phyloP scores from a whole-genome alignment of 805 yeast genomes.

The Yamadazyma takamatsuzukensis region DNA sequence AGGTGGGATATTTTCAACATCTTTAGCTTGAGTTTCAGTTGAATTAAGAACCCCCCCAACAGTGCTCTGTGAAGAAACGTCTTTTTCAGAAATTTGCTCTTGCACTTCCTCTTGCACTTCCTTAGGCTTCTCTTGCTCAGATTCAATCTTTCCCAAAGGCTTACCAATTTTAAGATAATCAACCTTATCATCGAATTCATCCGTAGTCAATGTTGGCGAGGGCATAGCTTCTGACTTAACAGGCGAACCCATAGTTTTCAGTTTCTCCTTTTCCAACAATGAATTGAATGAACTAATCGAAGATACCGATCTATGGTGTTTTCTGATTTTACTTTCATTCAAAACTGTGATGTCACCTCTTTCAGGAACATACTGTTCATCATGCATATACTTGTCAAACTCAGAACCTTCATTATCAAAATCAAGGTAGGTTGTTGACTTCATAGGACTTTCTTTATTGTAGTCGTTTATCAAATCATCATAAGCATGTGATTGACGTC shows the following conservation, averaged over 20 bases:
- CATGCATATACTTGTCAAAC: conserved; percentile 10
- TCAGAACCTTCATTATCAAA: conserved; percentile 2
- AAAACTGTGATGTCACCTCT: conserved; percentile 12
- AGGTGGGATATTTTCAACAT: too few relatives aligned
- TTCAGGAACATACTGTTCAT: conserved; percentile 12
- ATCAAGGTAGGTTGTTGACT: neutral
- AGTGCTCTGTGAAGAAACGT: neutral
- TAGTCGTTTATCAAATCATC: conserved; percentile 14
- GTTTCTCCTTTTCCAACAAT: neutral
- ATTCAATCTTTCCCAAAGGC: too few relatives aligned
- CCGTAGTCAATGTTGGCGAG: conserved; percentile 5
- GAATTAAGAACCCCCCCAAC: neutral
- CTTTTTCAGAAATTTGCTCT: neutral
- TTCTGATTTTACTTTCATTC: conserved; percentile 4
- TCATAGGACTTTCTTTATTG: conserved; percentile 11
- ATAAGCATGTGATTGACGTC: conserved; percentile 5
- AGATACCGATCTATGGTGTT: conserved; percentile 4
- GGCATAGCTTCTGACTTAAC: conserved; percentile 6
- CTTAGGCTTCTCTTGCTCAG: neutral
- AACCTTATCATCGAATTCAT: neutral
- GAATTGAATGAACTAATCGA: conserved; percentile 5
- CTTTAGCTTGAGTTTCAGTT: too few relatives aligned
- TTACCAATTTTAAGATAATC: too few relatives aligned
- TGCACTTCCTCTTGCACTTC: neutral
- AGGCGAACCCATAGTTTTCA: too few relatives aligned